These are phyloP conservation scores for Mortierella sp. DNA, from an alignment of 371 early-diverging fungal genomes.

Conservation along the genomic window DNA sequence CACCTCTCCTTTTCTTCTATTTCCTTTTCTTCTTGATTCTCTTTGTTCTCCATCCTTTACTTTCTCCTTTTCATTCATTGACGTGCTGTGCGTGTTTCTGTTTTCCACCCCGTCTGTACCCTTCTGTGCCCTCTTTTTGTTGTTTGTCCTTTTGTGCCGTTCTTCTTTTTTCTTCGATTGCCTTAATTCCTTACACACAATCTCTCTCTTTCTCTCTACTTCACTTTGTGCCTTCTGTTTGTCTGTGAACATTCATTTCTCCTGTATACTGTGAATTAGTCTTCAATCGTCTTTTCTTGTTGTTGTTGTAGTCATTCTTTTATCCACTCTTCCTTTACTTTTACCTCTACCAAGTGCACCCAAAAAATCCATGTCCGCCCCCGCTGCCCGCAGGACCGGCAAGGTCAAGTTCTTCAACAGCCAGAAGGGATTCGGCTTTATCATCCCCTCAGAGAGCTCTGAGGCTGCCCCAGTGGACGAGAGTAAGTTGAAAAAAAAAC, in stretches of 20 bases:
- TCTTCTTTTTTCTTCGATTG: slow-evolving; percentile 10
- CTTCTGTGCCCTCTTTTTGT: slow-evolving; percentile 1
- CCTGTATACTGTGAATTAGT: slow-evolving; percentile 16
- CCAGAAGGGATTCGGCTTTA: slow-evolving; percentile 91
- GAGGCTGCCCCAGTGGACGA: slow-evolving; percentile 68
- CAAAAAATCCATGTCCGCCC: slow-evolving; percentile 38
- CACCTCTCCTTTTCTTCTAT: not conserved
- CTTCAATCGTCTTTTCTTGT: not conserved
- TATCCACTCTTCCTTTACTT: slow-evolving; percentile 13
- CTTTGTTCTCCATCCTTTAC: slow-evolving; percentile 6
- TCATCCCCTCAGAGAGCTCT: slow-evolving; percentile 77
- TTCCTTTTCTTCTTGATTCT: slow-evolving; percentile 8
- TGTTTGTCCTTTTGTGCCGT: slow-evolving; percentile 11
- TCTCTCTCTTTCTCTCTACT: not conserved
- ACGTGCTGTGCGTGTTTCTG: slow-evolving; percentile 10
- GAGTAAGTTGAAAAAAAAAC: slow-evolving; percentile 66
- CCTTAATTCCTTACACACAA: slow-evolving; percentile 1
- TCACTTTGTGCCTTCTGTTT: slow-evolving; percentile 22
- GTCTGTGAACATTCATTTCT: slow-evolving; percentile 13
- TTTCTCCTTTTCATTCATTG: slow-evolving; percentile 14
- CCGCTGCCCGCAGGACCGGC: slow-evolving; percentile 70
- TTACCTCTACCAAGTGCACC: not conserved
- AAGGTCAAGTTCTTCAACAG: slow-evolving; percentile 92
- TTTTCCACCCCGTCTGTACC: slow-evolving; percentile 16
- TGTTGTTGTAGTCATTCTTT: not conserved